Evolutionary conservation across 2,329 filamentous ascomycete genomes (phyloP).

Genomic region (Exophiala lecanii-corni): DNA sequence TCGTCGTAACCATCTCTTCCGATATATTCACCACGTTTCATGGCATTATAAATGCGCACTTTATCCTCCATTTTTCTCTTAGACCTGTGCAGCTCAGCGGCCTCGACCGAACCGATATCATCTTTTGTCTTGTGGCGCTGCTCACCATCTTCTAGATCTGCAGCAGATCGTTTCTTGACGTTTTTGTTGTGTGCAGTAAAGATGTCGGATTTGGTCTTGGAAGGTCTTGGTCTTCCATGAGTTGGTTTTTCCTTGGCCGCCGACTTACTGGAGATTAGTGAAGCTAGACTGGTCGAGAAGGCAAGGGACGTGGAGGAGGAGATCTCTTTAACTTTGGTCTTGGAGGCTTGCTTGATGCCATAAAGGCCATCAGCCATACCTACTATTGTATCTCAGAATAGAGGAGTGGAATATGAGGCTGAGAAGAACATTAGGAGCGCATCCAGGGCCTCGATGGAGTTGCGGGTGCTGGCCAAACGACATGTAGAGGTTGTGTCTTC

Average conservation of each 20-base stretch:
- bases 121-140: slow-evolving; percentile 58
- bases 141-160: slow-evolving; percentile 54
- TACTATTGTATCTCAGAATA: slow-evolving; percentile 5
- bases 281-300: slow-evolving; percentile 83
- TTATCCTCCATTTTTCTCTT: slow-evolving; percentile 86
- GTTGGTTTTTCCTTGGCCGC: slow-evolving; percentile 40
- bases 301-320: slow-evolving; percentile 68
- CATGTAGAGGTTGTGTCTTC: no score
- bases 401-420: no score
- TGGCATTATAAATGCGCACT: slow-evolving; percentile 76
- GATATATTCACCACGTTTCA: slow-evolving; percentile 87
- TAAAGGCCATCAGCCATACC: slow-evolving; percentile 65
- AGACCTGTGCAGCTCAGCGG: slow-evolving; percentile 57
- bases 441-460: no score
- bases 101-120: slow-evolving; percentile 59
- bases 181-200: slow-evolving; percentile 64
- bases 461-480: no score
- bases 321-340: slow-evolving; percentile 60
- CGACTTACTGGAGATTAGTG: slow-evolving; percentile 62
- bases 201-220: slow-evolving; percentile 61
- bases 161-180: slow-evolving; percentile 57
- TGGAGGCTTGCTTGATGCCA: slow-evolving; percentile 67
- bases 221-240: slow-evolving; percentile 37
- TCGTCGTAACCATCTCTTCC: slow-evolving; percentile 31
- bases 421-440: no score